These are phyloP conservation scores for Penicillium sp. DNA, from an alignment of 2,329 filamentous ascomycete genomes.

Conservation along the genomic window DNA sequence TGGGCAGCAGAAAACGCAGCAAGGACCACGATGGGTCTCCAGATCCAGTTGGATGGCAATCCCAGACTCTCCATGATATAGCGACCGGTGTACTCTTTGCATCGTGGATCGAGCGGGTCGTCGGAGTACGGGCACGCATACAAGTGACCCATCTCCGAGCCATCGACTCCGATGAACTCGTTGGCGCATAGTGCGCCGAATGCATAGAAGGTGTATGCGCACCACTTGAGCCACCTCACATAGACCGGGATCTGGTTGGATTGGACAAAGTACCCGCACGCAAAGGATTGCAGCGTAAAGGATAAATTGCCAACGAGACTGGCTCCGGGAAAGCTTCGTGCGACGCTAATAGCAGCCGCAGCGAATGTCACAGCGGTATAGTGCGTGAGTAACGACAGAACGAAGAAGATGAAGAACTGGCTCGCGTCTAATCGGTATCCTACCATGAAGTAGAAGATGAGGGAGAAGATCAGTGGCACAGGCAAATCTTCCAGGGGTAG, in stretches of 20 bases:
- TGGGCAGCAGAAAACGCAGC: slow-evolving; percentile 66
- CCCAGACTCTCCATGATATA: slow-evolving; percentile 71
- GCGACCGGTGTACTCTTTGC: slow-evolving; percentile 67
- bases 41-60: slow-evolving; percentile 68
- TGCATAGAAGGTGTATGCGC: slow-evolving; percentile 54
- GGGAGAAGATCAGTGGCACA: slow-evolving; percentile 69
- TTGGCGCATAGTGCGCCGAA: slow-evolving; percentile 73
- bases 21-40: slow-evolving; percentile 65
- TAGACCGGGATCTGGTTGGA: slow-evolving; percentile 73
- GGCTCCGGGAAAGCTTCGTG: slow-evolving; percentile 69
- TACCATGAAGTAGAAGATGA: slow-evolving; percentile 77
- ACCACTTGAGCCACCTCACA: slow-evolving; percentile 72
- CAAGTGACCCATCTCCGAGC: slow-evolving; percentile 57
- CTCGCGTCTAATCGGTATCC: slow-evolving; percentile 65
- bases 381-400: slow-evolving; percentile 68
- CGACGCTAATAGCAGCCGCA: slow-evolving; percentile 65
- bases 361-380: slow-evolving; percentile 75
- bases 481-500: slow-evolving; percentile 72
- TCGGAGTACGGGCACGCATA: slow-evolving; percentile 70
- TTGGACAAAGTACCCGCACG: slow-evolving; percentile 77
- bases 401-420: slow-evolving; percentile 73
- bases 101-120: slow-evolving; percentile 65
- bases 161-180: slow-evolving; percentile 59
- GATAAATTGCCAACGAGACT: slow-evolving; percentile 72
- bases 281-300: slow-evolving; percentile 73